Percentiles rank a stretch among this genome's conserved stretches.
These are phyloP conservation scores for Ceratocystis diversiconidia DNA, from an alignment of 2,329 filamentous ascomycete species.

Conservation along the genomic window DNA sequence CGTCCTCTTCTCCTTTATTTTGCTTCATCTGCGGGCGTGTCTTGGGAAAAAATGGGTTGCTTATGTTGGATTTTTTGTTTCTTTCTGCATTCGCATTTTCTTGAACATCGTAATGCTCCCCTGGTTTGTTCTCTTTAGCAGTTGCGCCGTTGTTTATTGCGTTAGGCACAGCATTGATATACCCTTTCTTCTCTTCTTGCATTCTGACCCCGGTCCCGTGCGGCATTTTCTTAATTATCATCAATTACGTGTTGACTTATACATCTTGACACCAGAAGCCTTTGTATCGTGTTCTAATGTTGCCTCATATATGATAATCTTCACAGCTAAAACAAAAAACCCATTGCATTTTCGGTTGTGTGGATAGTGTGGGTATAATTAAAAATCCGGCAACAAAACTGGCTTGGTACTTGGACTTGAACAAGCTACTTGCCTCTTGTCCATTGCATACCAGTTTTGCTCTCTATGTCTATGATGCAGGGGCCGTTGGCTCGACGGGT, in stretches of 20 bases:
- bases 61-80: conserved; percentile 11
- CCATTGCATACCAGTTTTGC: neutral
- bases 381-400: neutral
- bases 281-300: neutral
- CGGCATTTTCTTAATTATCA: neutral
- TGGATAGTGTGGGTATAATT: conserved; percentile 17
- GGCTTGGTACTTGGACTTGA: conserved; percentile 18
- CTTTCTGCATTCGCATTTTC: conserved; percentile 5
- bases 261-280: conserved; percentile 20
- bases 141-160: neutral
- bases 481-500: conserved; percentile 45
- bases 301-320: neutral
- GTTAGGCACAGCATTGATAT: neutral
- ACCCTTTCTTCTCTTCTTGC: neutral
- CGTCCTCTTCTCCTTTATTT: neutral
- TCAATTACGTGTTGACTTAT: neutral
- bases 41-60: neutral
- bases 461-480: conserved; percentile 31
- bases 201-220: neutral
- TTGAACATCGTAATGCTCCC: neutral
- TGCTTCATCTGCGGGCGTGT: conserved; percentile 7
- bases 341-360: conserved; percentile 17
- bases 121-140: neutral
- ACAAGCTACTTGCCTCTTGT: neutral
- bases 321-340: neutral